Percentiles rank a stretch among this genome's conserved stretches.
Conservation (phyloP, 257 asterid species). For the Plantago major region DNA sequence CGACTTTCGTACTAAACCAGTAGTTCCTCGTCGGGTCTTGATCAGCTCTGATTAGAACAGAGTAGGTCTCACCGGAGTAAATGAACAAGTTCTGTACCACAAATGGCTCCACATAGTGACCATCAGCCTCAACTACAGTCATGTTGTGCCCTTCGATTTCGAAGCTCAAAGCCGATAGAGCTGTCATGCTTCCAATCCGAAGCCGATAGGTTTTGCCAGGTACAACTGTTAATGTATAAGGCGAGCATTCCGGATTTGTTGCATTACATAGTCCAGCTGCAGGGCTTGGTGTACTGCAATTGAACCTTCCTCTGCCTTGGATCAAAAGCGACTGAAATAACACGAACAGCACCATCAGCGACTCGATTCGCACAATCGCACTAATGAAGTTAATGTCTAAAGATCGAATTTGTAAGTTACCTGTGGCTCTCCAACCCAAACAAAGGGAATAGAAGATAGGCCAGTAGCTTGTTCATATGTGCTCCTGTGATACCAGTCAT, state of each 20-base stretch:
- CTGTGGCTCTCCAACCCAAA: conserved; percentile 96
- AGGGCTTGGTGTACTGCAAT: conserved; percentile 50
- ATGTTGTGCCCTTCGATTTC: conserved; percentile 83
- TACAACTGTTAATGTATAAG: conserved; percentile 52
- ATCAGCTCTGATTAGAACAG: conserved; percentile 63
- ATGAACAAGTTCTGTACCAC: conserved; percentile 65
- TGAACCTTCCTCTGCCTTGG: conserved; percentile 75
- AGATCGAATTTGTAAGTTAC: conserved; percentile 24
- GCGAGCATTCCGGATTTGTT: conserved; percentile 61
- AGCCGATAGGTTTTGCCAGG: conserved; percentile 76
- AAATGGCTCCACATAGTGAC: conserved; percentile 82
- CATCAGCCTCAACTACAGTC: conserved; percentile 93
- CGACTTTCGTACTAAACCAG: conserved; percentile 58
- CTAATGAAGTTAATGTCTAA: background rate
- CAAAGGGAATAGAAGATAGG: conserved; percentile 61
- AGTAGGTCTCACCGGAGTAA: conserved; percentile 86
- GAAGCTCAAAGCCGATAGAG: conserved; percentile 76
- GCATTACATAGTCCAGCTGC: conserved; percentile 48
- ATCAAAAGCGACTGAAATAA: conserved; percentile 64
- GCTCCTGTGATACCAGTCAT: conserved; percentile 82
- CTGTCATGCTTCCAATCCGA: conserved; percentile 81
- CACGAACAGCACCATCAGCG: background rate
- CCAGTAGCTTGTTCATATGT: conserved; percentile 60
- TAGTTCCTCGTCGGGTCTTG: conserved; percentile 74
- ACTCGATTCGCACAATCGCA: background rate